These are phyloP conservation scores for Lathyrus aphaca DNA, from an alignment of 306 rosid genomes.

Conservation along the genomic window DNA sequence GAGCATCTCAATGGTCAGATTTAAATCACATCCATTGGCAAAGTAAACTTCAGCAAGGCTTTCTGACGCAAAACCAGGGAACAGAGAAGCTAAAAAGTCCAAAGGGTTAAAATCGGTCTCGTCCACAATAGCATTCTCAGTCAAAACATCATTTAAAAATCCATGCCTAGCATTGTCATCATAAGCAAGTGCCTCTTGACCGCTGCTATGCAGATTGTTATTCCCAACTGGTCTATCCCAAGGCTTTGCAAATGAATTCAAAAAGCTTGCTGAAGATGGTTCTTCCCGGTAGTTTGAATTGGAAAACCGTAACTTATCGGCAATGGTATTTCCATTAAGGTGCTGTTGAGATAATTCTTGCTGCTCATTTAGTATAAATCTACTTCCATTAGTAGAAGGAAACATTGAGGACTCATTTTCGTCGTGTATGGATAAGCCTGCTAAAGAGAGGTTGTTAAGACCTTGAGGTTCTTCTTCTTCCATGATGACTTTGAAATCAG, in stretches of 20 bases:
- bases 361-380: slow-evolving; percentile 62
- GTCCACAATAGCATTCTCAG: slow-evolving; percentile 62
- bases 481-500: slow-evolving; percentile 81
- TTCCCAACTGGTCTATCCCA: slow-evolving; percentile 73
- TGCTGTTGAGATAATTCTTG: slow-evolving; percentile 51
- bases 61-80: slow-evolving; percentile 93
- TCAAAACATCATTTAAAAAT: slow-evolving; percentile 61
- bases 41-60: slow-evolving; percentile 90
- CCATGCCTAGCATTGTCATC: slow-evolving; percentile 67
- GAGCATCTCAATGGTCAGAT: slow-evolving; percentile 88
- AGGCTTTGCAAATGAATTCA: slow-evolving; percentile 61
- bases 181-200: slow-evolving; percentile 59
- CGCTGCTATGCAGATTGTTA: slow-evolving; percentile 53
- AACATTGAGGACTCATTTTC: slow-evolving; percentile 58
- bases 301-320: slow-evolving; percentile 67
- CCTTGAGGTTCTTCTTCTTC: slow-evolving; percentile 81
- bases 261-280: slow-evolving; percentile 58
- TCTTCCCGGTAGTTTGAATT: slow-evolving; percentile 67
- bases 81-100: slow-evolving; percentile 78
- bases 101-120: slow-evolving; percentile 72
- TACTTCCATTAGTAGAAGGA: slow-evolving; percentile 63
- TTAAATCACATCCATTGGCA: slow-evolving; percentile 80
- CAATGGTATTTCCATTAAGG: slow-evolving; percentile 58
- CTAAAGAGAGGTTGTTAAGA: slow-evolving; percentile 66
- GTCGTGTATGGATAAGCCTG: slow-evolving; percentile 73